Percentiles rank a stretch among this genome's conserved stretches.
Conservation (phyloP, 176 grass and related monocot genomes). For the Carex littledalei region DNA sequence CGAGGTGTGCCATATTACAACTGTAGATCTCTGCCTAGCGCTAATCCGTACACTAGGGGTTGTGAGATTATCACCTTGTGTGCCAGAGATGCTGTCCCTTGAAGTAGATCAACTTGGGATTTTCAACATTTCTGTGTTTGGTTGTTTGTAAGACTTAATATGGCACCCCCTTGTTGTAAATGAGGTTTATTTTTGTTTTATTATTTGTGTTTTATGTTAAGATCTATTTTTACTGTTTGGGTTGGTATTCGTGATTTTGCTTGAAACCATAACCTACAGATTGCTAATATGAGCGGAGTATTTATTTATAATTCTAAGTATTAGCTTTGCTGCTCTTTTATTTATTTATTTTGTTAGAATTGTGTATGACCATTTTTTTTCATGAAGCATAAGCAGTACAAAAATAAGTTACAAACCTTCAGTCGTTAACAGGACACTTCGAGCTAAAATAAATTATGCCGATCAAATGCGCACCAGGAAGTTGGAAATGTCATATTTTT, state of each 20-base stretch:
- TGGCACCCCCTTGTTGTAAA: constrained; percentile 8
- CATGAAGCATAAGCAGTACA: not conserved
- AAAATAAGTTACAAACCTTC: not conserved
- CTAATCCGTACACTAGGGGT: constrained; percentile 73
- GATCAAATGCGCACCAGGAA: not conserved
- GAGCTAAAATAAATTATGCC: too few relatives aligned
- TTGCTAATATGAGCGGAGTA: constrained; percentile 4
- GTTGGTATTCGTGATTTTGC: constrained; percentile 21
- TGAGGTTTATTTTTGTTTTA: constrained; percentile 4
- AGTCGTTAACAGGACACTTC: not conserved
- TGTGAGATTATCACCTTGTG: constrained; percentile 86
- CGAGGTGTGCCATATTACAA: constrained; percentile 93
- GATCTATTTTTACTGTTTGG: constrained; percentile 10
- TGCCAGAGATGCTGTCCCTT: constrained; percentile 47
- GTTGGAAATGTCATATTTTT: not conserved
- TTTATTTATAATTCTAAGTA: not conserved
- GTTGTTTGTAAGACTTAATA: not conserved
- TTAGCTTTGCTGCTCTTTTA: not conserved
- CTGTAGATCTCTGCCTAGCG: constrained; percentile 63
- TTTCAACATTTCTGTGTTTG: not conserved
- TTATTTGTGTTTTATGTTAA: not conserved
- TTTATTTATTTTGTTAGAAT: not conserved
- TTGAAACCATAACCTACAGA: not conserved
- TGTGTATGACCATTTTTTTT: not conserved
- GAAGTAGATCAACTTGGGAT: not conserved